Conservation (phyloP, 106 monocot genomes). For the Ottelia alismoides region DNA sequence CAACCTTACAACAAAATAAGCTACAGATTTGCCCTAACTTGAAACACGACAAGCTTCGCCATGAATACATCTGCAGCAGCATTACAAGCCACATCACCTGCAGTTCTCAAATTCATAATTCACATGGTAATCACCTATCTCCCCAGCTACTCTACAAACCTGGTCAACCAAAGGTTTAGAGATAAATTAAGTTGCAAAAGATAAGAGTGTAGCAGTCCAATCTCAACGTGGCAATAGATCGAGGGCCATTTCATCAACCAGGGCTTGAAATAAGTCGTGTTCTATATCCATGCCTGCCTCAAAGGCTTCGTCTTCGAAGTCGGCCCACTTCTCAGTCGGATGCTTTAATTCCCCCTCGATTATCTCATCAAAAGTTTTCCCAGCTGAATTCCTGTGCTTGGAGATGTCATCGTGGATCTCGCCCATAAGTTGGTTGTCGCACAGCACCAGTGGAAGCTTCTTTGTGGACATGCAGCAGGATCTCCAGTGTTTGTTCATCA, state of each 20-base stretch:
- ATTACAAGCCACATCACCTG: no score
- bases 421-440: slow-evolving; percentile 18
- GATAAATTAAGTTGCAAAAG: no score
- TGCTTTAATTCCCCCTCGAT: slow-evolving; percentile 40
- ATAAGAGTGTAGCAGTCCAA: no score
- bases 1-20: no score
- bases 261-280: slow-evolving; percentile 28
- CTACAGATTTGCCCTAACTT: no score
- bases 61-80: no score
- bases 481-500: slow-evolving; percentile 21
- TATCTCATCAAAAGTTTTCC: slow-evolving; percentile 28
- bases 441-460: slow-evolving; percentile 14
- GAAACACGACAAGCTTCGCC: no score
- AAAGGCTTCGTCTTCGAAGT: slow-evolving; percentile 35
- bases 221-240: slow-evolving; percentile 33
- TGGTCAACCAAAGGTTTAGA: no score
- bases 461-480: slow-evolving; percentile 35
- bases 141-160: no score
- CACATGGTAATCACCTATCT: no score
- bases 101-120: no score
- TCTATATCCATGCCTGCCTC: slow-evolving; percentile 44
- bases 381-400: slow-evolving; percentile 27
- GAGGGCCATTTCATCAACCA: slow-evolving; percentile 45
- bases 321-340: slow-evolving; percentile 24
- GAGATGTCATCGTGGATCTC: slow-evolving; percentile 33